These are phyloP conservation scores for Euphrasia arctica DNA, from an alignment of 305 asterid species.

Conservation along the genomic window DNA sequence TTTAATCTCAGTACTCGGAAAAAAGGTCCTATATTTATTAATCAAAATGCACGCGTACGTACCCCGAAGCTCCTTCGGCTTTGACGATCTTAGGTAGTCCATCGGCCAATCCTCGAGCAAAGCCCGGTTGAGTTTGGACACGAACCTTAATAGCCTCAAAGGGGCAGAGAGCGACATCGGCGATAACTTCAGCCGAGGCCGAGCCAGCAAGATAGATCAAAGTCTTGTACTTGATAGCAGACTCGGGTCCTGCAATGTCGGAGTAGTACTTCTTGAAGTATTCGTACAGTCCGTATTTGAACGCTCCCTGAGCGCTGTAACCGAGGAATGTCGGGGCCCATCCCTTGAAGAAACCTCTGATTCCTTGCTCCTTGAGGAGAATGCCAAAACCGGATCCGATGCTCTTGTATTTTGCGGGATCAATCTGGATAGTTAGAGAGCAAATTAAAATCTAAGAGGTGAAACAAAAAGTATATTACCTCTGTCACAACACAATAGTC, in stretches of 20 bases:
- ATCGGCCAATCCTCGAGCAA: constrained; percentile 81
- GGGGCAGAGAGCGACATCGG: constrained; percentile 78
- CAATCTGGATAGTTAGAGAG: constrained; percentile 38
- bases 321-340: constrained; percentile 84
- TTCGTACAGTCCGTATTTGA: constrained; percentile 72
- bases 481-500: too few relatives aligned
- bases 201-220: constrained; percentile 79
- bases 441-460: not conserved
- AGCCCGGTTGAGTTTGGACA: constrained; percentile 86
- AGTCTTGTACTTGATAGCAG: constrained; percentile 76
- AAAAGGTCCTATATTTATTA: not conserved
- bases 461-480: too few relatives aligned
- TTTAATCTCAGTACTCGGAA: too few relatives aligned
- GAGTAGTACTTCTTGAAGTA: constrained; percentile 73
- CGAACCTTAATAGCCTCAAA: constrained; percentile 89
- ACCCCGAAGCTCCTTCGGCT: constrained; percentile 73
- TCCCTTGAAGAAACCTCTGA: constrained; percentile 64
- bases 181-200: constrained; percentile 81
- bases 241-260: constrained; percentile 71
- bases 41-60: not conserved
- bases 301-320: constrained; percentile 79
- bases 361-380: constrained; percentile 63
- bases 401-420: constrained; percentile 72
- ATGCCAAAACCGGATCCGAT: constrained; percentile 64
- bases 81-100: constrained; percentile 68